A percentile compares a stretch with the other conserved stretches of the same genome.
Evolutionary conservation across 495 filamentous ascomycete genomes (phyloP).

Genomic region (Aspergillus hancockii): DNA sequence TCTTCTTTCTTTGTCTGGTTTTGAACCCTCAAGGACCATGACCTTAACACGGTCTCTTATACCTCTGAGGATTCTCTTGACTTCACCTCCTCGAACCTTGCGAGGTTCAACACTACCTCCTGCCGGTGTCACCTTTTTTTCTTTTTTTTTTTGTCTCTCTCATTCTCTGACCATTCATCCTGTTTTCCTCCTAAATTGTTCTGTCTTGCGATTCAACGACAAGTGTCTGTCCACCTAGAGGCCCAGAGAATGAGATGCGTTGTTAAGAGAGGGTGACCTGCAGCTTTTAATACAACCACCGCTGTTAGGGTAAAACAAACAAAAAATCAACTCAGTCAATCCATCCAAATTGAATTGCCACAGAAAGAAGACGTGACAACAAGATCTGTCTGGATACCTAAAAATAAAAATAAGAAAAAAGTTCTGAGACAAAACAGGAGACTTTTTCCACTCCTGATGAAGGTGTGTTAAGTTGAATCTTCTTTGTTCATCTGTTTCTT

Average conservation of each 20-base stretch:
- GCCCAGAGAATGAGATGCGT: background rate
- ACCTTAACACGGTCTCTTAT: background rate
- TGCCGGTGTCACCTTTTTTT: constrained; percentile 5
- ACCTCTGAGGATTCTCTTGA: background rate
- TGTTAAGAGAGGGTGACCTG: background rate
- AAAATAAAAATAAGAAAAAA: background rate
- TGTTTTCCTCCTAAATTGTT: background rate
- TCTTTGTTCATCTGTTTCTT: background rate
- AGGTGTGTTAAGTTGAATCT: background rate
- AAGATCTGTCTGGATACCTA: background rate
- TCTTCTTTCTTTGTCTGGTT: background rate
- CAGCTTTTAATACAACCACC: constrained; percentile 3
- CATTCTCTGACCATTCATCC: background rate
- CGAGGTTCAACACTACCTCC: constrained; percentile 10
- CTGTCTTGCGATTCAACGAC: background rate
- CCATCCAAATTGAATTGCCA: background rate
- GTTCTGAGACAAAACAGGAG: background rate
- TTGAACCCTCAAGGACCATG: background rate
- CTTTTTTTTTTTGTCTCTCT: too few relatives aligned
- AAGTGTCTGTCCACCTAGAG: background rate
- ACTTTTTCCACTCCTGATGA: background rate
- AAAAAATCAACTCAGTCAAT: background rate
- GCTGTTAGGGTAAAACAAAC: constrained; percentile 3
- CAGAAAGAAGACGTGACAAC: background rate
- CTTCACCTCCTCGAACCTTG: background rate